A percentile compares a stretch with the other conserved stretches of the same genome.
These are phyloP conservation scores for Wickerhamiella qilinensis DNA, from an alignment of 805 yeast genomes.

Conservation along the genomic window DNA sequence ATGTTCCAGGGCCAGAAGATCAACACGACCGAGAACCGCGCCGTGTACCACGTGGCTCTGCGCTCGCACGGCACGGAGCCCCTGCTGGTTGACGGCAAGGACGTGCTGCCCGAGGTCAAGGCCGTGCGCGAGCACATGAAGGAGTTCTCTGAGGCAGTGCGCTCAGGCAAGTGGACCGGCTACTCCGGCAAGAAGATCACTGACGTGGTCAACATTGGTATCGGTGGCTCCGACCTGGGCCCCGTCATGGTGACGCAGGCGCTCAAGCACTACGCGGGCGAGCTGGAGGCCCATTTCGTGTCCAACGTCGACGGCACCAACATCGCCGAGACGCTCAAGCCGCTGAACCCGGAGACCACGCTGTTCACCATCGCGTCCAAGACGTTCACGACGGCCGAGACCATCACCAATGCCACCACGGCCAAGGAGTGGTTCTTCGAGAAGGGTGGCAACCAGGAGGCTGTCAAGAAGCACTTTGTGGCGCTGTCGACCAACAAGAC, in stretches of 20 bases:
- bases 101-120: slow-evolving; percentile 86
- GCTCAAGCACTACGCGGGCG: slow-evolving; percentile 68
- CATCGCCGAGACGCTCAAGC: slow-evolving; percentile 75
- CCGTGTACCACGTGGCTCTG: slow-evolving; percentile 92
- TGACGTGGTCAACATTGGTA: slow-evolving; percentile 93
- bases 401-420: slow-evolving; percentile 86
- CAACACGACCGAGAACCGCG: slow-evolving; percentile 83
- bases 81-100: slow-evolving; percentile 77
- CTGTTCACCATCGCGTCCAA: slow-evolving; percentile 77
- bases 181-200: slow-evolving; percentile 89
- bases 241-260: slow-evolving; percentile 99
- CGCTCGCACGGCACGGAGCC: slow-evolving; percentile 79
- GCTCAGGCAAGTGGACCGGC: slow-evolving; percentile 94
- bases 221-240: slow-evolving; percentile 97
- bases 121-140: slow-evolving; percentile 88
- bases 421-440: slow-evolving; percentile 91
- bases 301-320: slow-evolving; percentile 98
- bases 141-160: slow-evolving; percentile 77
- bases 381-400: slow-evolving; percentile 98
- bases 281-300: slow-evolving; percentile 71
- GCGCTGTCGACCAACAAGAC: slow-evolving; percentile 87
- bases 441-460: slow-evolving; percentile 44
- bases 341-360: slow-evolving; percentile 76
- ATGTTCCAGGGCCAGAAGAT: slow-evolving; percentile 89
- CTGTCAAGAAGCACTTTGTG: slow-evolving; percentile 93